These are phyloP conservation scores for cucumber (Cucumis sativus) DNA, from an alignment of 306 rosid genomes.

Conservation along the genomic window DNA sequence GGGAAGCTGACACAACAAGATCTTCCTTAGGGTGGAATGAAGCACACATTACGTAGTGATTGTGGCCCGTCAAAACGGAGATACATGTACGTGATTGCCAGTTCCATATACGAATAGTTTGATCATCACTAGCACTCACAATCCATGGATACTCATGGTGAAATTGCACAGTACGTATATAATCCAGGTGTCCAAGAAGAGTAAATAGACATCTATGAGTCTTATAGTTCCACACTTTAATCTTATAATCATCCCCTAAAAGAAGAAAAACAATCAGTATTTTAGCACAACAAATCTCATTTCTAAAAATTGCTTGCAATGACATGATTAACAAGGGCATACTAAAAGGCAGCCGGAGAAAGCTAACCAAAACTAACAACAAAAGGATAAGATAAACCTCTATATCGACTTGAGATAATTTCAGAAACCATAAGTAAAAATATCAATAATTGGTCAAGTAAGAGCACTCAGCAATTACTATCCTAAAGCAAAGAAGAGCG, in stretches of 20 bases:
- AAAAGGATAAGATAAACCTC: background rate
- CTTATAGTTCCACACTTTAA: slow-evolving; percentile 98
- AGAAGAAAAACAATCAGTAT: slow-evolving; percentile 3
- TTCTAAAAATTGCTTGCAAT: background rate
- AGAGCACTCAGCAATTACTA: background rate
- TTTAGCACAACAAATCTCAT: background rate
- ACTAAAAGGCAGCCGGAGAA: background rate
- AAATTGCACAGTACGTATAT: slow-evolving; percentile 96
- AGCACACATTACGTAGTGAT: slow-evolving; percentile 96
- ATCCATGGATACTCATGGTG: slow-evolving; percentile 97
- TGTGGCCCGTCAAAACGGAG: slow-evolving; percentile 93
- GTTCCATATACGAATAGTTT: slow-evolving; percentile 96
- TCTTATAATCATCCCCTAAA: slow-evolving; percentile 96
- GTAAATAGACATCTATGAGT: slow-evolving; percentile 90
- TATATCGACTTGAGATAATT: background rate
- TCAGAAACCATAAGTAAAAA: background rate
- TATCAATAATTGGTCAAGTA: background rate
- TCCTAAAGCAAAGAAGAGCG: background rate
- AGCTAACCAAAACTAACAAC: background rate
- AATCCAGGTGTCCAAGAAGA: slow-evolving; percentile 93
- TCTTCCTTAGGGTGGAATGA: slow-evolving; percentile 91
- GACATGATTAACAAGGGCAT: background rate
- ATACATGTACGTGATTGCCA: slow-evolving; percentile 97
- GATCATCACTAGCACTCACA: slow-evolving; percentile 98
- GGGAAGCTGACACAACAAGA: slow-evolving; percentile 86